Evolutionary conservation across 768 basidiomycete species (phyloP).

Genomic region (Chalciporus sphaerocephalus): DNA sequence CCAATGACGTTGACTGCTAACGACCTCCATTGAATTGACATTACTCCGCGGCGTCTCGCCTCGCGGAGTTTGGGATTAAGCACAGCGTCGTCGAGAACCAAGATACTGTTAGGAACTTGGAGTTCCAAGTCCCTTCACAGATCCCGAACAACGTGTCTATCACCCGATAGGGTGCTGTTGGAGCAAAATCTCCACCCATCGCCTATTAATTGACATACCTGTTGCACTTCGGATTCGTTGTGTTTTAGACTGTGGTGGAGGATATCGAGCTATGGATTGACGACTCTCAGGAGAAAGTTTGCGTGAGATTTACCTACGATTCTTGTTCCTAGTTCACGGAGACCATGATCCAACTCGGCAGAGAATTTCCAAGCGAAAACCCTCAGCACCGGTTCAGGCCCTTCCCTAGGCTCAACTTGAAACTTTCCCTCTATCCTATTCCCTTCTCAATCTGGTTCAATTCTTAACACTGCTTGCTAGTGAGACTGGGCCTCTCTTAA

Average conservation of each 20-base stretch:
- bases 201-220: too few relatives aligned
- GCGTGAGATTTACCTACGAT: slow-evolving; percentile 3
- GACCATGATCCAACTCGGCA: background rate
- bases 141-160: background rate
- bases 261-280: background rate
- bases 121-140: too few relatives aligned
- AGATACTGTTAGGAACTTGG: background rate
- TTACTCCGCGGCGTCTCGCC: slow-evolving; percentile 20
- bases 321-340: background rate
- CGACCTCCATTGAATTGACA: background rate
- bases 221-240: too few relatives aligned
- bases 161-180: background rate
- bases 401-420: too few relatives aligned
- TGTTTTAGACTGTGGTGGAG: background rate
- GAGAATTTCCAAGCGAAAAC: background rate
- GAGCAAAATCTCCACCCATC: background rate
- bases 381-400: background rate
- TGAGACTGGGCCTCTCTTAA: background rate
- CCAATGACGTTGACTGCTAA: background rate
- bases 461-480: background rate
- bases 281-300: background rate
- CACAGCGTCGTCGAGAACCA: background rate
- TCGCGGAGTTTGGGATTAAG: slow-evolving; percentile 26
- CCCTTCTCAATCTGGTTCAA: background rate
- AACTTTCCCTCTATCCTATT: background rate